Evolutionary conservation across 345 rosid genomes (phyloP), one percentile per base, ranked within the genome.

Genomic region (Geranium brycei): DNA sequence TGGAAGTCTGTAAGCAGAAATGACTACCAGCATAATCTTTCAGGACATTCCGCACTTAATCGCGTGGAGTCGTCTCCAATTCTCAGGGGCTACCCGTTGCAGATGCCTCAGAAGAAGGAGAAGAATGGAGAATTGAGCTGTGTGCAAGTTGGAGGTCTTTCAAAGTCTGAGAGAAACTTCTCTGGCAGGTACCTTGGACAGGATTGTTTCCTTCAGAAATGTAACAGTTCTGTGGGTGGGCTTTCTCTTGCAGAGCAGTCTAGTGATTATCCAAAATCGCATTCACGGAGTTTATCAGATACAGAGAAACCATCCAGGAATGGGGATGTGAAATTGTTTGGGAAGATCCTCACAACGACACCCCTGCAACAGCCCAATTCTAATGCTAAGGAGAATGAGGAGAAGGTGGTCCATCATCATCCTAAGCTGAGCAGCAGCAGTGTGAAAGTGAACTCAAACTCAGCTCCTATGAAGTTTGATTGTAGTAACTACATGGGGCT

Each of bases 321-420:
- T 67, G 91, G 87, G 51, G 87, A 87, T 81, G 84, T 93, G 51
- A 90, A 85, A 70, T 78, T 90, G 28, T 93, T 90, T 80, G 97
- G 99, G 55, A 79, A 88, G 78, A 85, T 93, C 60, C 84, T 90
- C 23, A 82, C 81, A 35, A 71, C 88, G 4, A 68, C 74, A 0
- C 64, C 82, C 58, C 65, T 59, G 15, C 74, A 62, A 63, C 75
- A 64, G 61, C 57, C 59, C 16, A 71, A 65, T 62, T 28, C 62
- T 3, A 59, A 31, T 51, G 47, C 75, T 17, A 71, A 68, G 53
- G 84, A 77, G 57, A 74, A 64, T 35, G 85, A 71, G 59, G 83
- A 70, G 4, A 80, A 73, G 17, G 81, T 72, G n/a, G 13, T 51
- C 55, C 70, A 64, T 71, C 65, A 60, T 72, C 65, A 62, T 64